These are phyloP conservation scores for Aspergillus latus DNA, from an alignment of 2,329 filamentous ascomycete genomes.

Conservation along the genomic window DNA sequence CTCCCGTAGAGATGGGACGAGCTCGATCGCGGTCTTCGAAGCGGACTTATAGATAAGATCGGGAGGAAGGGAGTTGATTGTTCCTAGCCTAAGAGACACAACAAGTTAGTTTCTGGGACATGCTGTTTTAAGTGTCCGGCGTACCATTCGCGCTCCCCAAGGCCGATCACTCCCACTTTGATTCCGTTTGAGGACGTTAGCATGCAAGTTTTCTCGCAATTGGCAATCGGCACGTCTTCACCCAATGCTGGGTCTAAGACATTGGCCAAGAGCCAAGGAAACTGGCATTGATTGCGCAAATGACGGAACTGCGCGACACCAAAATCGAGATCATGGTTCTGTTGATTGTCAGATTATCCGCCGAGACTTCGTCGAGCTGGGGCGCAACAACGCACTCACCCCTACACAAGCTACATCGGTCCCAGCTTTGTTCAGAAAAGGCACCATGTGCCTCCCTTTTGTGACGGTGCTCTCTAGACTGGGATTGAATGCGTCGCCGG, in stretches of 20 bases:
- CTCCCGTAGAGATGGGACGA: slow-evolving; percentile 70
- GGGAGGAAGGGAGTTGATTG: slow-evolving; percentile 82
- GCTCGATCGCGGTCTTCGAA: slow-evolving; percentile 69
- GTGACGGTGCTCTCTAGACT: slow-evolving; percentile 85
- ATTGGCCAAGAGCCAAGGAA: slow-evolving; percentile 89
- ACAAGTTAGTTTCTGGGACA: background rate
- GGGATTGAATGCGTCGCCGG: slow-evolving; percentile 89
- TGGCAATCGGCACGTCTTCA: slow-evolving; percentile 69
- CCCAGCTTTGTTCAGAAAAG: slow-evolving; percentile 73
- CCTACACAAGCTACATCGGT: slow-evolving; percentile 82
- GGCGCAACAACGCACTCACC: slow-evolving; percentile 50
- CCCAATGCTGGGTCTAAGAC: slow-evolving; percentile 81
- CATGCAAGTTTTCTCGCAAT: slow-evolving; percentile 73
- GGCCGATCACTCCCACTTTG: slow-evolving; percentile 79
- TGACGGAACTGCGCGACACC: slow-evolving; percentile 77
- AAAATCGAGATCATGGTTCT: slow-evolving; percentile 94
- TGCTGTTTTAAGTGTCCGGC: background rate
- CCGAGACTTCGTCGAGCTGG: background rate
- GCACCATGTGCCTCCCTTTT: slow-evolving; percentile 88
- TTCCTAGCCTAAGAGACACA: slow-evolving; percentile 60
- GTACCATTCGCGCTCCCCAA: slow-evolving; percentile 81
- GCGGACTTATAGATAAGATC: slow-evolving; percentile 80
- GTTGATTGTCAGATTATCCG: slow-evolving; percentile 13
- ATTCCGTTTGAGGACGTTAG: slow-evolving; percentile 78
- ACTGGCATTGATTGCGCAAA: slow-evolving; percentile 71